phyloP scores from a whole-genome alignment of 2,329 filamentous ascomycete genomes.

The Colletotrichum ledebouriae region DNA sequence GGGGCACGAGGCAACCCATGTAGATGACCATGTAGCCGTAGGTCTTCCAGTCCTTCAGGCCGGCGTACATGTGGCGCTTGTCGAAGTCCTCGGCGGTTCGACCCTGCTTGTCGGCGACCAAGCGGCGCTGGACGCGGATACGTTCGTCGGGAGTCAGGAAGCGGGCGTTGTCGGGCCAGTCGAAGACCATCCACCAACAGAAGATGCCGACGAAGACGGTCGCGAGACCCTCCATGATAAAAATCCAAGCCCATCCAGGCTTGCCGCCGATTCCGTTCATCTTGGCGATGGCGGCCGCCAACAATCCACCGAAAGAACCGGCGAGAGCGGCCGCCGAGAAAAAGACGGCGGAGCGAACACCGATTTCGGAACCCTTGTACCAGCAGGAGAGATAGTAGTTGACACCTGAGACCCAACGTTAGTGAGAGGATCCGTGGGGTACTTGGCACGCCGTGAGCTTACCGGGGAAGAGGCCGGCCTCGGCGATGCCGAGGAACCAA shows the following conservation, averaged over 20 bases:
- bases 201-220: slow-evolving; percentile 75
- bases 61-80: slow-evolving; percentile 77
- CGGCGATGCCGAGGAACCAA: slow-evolving; percentile 74
- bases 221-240: slow-evolving; percentile 75
- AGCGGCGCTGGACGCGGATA: slow-evolving; percentile 74
- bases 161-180: slow-evolving; percentile 80
- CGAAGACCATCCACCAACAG: slow-evolving; percentile 81
- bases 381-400: slow-evolving; percentile 80
- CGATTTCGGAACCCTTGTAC: slow-evolving; percentile 83
- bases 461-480: slow-evolving; percentile 76
- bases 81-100: slow-evolving; percentile 80
- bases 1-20: slow-evolving; percentile 61
- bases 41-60: slow-evolving; percentile 84
- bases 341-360: slow-evolving; percentile 79
- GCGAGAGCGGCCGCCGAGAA: slow-evolving; percentile 84
- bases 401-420: slow-evolving; percentile 55
- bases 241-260: slow-evolving; percentile 72
- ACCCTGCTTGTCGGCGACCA: slow-evolving; percentile 77
- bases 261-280: slow-evolving; percentile 72
- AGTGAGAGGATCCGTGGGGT: neutral
- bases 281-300: slow-evolving; percentile 76
- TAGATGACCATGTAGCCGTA: slow-evolving; percentile 62
- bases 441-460: slow-evolving; percentile 52
- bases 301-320: slow-evolving; percentile 78
- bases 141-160: slow-evolving; percentile 79